phyloP scores from a whole-genome alignment of 1,139 yeast species.

The Saccharomyces hybrid region DNA sequence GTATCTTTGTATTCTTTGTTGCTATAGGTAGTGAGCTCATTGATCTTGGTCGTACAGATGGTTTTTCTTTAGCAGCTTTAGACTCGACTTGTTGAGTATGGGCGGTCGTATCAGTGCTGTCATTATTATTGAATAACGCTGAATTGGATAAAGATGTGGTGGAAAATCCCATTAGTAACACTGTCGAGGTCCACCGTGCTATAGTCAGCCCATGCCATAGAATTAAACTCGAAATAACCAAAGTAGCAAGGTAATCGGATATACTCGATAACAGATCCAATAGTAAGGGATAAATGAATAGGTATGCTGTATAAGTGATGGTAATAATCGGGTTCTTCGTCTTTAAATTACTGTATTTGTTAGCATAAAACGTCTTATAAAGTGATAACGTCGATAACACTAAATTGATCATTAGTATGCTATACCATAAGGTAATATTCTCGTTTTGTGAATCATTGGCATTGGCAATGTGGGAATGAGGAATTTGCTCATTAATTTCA shows the following conservation, averaged over 20 bases:
- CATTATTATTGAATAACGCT: conserved; percentile 9
- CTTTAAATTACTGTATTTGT: conserved; percentile 26
- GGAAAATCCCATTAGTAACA: conserved; percentile 29
- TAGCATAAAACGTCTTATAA: conserved; percentile 34
- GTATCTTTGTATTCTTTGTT: background rate
- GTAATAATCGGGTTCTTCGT: conserved; percentile 31
- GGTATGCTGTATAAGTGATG: conserved; percentile 24
- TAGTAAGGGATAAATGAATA: conserved; percentile 24
- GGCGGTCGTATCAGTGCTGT: conserved; percentile 6
- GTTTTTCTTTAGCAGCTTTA: conserved; percentile 1
- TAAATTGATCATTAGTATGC: conserved; percentile 28
- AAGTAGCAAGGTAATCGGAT: conserved; percentile 28
- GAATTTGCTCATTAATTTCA: conserved; percentile 34
- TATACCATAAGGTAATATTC: conserved; percentile 29
- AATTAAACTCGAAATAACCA: conserved; percentile 25
- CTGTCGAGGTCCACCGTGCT: conserved; percentile 31
- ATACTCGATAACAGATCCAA: conserved; percentile 15
- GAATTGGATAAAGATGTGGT: conserved; percentile 23
- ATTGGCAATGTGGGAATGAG: conserved; percentile 50
- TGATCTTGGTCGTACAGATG: conserved; percentile 6
- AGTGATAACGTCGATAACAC: conserved; percentile 31
- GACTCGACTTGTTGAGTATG: conserved; percentile 4
- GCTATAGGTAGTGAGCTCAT: conserved; percentile 11
- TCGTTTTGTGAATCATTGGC: conserved; percentile 1
- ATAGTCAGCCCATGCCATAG: conserved; percentile 28